Percentiles rank a stretch among this genome's conserved stretches.
Evolutionary conservation across 2,329 filamentous ascomycete species (phyloP).

Genomic region (Dactylellina drechsleri): DNA sequence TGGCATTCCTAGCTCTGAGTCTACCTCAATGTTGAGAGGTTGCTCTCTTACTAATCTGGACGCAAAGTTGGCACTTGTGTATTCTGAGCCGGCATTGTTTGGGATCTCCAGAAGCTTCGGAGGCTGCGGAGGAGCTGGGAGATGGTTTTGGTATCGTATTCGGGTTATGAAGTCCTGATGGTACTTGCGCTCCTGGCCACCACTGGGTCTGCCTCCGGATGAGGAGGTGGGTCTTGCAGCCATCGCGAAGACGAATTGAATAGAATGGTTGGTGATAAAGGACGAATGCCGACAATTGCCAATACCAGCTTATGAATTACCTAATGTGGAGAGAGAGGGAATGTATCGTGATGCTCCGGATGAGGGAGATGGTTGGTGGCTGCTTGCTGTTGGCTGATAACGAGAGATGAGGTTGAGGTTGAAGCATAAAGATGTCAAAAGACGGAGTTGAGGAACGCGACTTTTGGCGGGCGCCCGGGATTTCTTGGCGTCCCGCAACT

Average conservation of each 20-base stretch:
- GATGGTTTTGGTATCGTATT: constrained; percentile 92
- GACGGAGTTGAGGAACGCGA: constrained; percentile 29
- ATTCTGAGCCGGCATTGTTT: constrained; percentile 88
- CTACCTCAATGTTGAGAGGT: constrained; percentile 93
- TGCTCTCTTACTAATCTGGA: constrained; percentile 89
- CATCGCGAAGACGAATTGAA: constrained; percentile 28
- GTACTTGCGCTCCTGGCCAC: constrained; percentile 61
- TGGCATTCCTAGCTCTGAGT: constrained; percentile 97
- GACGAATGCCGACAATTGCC: background rate
- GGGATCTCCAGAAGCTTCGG: constrained; percentile 98
- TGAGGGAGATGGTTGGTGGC: background rate
- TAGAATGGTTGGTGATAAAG: background rate
- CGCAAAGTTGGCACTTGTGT: constrained; percentile 89
- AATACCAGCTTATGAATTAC: background rate
- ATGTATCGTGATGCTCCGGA: background rate
- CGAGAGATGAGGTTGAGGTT: constrained; percentile 5
- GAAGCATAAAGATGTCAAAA: constrained; percentile 18
- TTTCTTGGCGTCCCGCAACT: constrained; percentile 51
- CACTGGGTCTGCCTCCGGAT: constrained; percentile 36
- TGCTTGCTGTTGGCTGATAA: background rate
- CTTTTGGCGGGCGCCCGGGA: constrained; percentile 40
- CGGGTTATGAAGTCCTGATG: constrained; percentile 98
- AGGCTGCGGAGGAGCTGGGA: constrained; percentile 91
- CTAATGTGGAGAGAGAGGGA: background rate
- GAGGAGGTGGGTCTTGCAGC: constrained; percentile 49